Evolutionary conservation across 2,329 filamentous ascomycete species (phyloP), one percentile per base, ranked within the genome.

Genomic region (Ophiostoma pallidulum): DNA sequence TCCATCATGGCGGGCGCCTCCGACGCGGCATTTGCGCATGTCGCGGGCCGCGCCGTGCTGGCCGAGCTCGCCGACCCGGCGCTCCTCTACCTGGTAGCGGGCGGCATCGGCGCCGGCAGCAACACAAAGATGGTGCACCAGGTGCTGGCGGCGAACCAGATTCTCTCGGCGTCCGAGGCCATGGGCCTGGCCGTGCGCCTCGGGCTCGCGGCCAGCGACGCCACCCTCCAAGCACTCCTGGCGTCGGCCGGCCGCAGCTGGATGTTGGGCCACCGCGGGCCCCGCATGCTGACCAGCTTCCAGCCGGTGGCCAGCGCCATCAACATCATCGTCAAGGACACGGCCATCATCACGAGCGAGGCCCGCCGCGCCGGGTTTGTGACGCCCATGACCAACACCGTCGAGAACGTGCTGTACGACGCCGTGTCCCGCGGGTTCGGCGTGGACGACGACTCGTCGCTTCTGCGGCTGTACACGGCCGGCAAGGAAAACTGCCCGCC

Each of bases 1-100:
- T 84, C 82, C 7, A 88, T 90, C 59, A 86, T 90, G 76, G 82
- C 82, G 0, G 78, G 80, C 2, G 82, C 73, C 0, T 67, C 74
- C 0, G 70, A 75, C 1, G 70, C 68, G 3, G 77, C 77, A 5
- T 64, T 87, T 3, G 77, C 78, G 8, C 64, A 87, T 2, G 66
- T 71, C 29, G 74, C 73, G 48, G 80, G 73, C 0, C 70, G 69
- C 19, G 72, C 70, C 41, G 63, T 88, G 2, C 69, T 89, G 2
- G 68, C 77, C 45, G 74, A 75, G 54, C 77, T 90, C 69, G 76
- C 82, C 1, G 77, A 76, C 48, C 63, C 67, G 3, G 54, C 58
- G 12, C 86, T 85, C 60, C 66, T 89, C 5, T 82, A 79, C 59
- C 66, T 80, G 18, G 75, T 82, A 7, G 66, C 68, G 4, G 78